These are phyloP conservation scores for Petunia secreta DNA, from an alignment of 257 asterid species.

Conservation along the genomic window DNA sequence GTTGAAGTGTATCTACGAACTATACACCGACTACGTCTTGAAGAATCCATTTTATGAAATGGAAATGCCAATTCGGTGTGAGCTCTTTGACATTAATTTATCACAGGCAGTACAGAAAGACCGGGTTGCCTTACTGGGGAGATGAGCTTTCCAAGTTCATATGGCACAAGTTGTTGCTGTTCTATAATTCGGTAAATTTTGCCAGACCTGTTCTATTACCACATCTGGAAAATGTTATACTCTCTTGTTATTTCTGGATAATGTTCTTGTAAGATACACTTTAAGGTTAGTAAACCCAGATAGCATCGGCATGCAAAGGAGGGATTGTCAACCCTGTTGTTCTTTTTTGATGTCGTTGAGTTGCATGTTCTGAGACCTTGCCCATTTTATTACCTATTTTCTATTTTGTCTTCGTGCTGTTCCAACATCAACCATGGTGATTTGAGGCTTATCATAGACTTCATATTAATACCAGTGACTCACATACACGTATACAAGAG, in stretches of 20 bases:
- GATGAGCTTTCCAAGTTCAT: slow-evolving; percentile 47
- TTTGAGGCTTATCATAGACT: background rate
- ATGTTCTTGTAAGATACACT: slow-evolving; percentile 8
- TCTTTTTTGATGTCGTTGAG: background rate
- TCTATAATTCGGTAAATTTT: background rate
- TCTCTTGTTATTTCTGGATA: background rate
- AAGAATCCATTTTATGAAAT: slow-evolving; percentile 97
- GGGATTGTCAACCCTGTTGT: background rate
- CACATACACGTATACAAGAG: background rate
- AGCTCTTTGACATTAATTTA: slow-evolving; percentile 81
- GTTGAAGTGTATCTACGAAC: slow-evolving; percentile 73
- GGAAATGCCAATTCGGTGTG: slow-evolving; percentile 99
- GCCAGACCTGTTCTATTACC: background rate
- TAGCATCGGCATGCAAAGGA: no score
- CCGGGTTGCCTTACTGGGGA: slow-evolving; percentile 72
- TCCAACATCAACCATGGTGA: no score
- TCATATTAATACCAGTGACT: background rate
- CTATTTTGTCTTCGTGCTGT: no score
- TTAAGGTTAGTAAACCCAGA: background rate
- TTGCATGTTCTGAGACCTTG: background rate
- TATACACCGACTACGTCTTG: slow-evolving; percentile 85
- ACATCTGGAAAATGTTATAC: background rate
- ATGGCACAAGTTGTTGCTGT: background rate
- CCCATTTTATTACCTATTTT: no score
- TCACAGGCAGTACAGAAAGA: slow-evolving; percentile 89